Evolutionary conservation across 345 rosid species (phyloP), one percentile per base, ranked within the genome.

Genomic region (Erodium maritimum): DNA sequence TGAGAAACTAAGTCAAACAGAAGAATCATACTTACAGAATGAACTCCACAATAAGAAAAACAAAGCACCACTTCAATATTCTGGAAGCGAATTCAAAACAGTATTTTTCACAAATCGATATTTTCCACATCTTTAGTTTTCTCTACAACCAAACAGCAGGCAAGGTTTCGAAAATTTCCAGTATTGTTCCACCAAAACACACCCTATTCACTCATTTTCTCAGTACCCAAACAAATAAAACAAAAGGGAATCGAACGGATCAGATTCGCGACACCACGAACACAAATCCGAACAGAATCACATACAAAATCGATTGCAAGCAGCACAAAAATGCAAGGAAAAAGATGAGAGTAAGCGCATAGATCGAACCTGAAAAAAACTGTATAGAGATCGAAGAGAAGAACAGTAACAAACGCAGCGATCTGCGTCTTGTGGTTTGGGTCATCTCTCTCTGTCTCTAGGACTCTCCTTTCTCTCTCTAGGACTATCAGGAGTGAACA

Each of bases 331-430:
- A 19, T 34, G 53, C 52, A 29, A 61, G 37, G 18, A 17, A 20
- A 29, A 33, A 34, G 10, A 62, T 1, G 4, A 54, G 25, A 17
- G 23, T 23, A 17, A 22, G 55, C 12, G 55, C 46, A n/a, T 12
- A 50, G 37, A 2, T 33, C 68, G 57, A 69, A 84, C 95, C 95
- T 76, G 80, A 56, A 62, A 84, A 18, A 55, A 74, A 73, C 54
- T 75, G 89, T 3, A 77, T 71, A 70, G 20, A 66, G 71, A 84
- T 52, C 19, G 75, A 74, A 61, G 74, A 73, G 67, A 75, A 63
- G 23, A 84, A 59, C 4, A 80, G 21, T 16, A 64, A 24, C 56
- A 46, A 55, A 42, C 63, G 69, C 56, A 64, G 73, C 59, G 81
- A 76, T 75, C 76, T 54, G 61, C 56, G 59, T 52, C 59, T 61